Evolutionary conservation across 2,329 filamentous ascomycete genomes (phyloP).

Genomic region (Neocatenulostroma microsporum): DNA sequence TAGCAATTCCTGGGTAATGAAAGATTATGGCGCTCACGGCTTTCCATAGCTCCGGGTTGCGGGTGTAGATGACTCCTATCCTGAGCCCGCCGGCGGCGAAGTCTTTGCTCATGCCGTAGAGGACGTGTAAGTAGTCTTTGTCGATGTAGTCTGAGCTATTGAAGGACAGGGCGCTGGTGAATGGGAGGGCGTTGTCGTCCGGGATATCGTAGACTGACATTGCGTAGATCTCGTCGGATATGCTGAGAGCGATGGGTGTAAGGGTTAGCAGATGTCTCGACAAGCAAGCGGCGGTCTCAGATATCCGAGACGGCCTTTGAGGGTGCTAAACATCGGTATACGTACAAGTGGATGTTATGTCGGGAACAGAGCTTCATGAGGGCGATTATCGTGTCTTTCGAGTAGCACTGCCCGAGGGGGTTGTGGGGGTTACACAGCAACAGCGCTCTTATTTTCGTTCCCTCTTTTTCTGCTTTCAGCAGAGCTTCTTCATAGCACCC

Average conservation of each 20-base stretch:
- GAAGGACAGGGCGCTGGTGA: conserved; percentile 22
- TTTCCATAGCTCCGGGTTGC: conserved; percentile 20
- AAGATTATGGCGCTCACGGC: conserved; percentile 22
- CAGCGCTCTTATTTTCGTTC: conserved; percentile 33
- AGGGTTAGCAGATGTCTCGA: too few species aligned
- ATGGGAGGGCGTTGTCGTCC: conserved; percentile 9
- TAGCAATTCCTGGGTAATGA: conserved; percentile 24
- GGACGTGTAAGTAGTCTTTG: conserved; percentile 20
- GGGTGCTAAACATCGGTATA: conserved; percentile 41
- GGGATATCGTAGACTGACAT: conserved; percentile 22
- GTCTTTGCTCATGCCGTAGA: conserved; percentile 31
- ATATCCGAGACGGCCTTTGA: too few species aligned
- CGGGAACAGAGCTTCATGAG: conserved; percentile 25
- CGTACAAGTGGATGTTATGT: conserved; percentile 27
- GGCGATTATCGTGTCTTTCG: conserved; percentile 17
- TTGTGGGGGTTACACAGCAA: conserved; percentile 41
- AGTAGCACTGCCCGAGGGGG: conserved; percentile 31
- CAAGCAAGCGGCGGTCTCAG: too few species aligned
- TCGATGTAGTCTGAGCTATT: conserved; percentile 11
- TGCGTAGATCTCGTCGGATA: conserved; percentile 34
- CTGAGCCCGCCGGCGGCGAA: conserved; percentile 29
- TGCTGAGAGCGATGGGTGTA: too few species aligned
- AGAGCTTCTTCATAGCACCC: conserved; percentile 34
- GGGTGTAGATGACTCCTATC: conserved; percentile 22
- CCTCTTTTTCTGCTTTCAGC: conserved; percentile 23